phyloP scores from a whole-genome alignment of 1,139 yeast species.

The Yamadazyma blattariae region DNA sequence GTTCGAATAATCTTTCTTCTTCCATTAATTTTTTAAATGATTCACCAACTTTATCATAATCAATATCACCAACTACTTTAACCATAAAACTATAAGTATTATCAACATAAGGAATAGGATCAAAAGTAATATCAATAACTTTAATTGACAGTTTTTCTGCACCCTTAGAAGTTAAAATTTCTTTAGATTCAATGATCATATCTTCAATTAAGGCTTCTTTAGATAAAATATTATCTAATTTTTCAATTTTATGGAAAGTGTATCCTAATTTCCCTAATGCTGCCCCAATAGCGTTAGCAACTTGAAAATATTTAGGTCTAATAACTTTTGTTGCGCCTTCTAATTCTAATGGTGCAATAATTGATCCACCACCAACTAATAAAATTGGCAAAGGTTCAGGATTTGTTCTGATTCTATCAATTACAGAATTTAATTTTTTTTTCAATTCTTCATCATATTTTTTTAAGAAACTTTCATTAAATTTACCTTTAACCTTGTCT shows the following conservation, averaged over 20 bases:
- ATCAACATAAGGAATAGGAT: conserved; percentile 40
- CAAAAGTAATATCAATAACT: conserved; percentile 27
- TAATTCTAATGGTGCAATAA: conserved; percentile 31
- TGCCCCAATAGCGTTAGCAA: conserved; percentile 49
- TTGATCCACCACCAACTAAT: conserved; percentile 45
- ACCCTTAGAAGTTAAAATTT: conserved; percentile 23
- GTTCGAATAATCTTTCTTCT: conserved; percentile 5
- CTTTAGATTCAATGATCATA: conserved; percentile 21
- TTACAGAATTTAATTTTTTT: conserved; percentile 25
- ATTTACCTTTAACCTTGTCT: background rate
- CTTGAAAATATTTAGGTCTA: conserved; percentile 32
- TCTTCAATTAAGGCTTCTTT: conserved; percentile 20
- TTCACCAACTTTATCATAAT: conserved; percentile 22
- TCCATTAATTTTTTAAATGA: conserved; percentile 7
- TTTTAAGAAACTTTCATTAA: conserved; percentile 2
- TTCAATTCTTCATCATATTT: conserved; percentile 20
- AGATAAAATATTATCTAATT: conserved; percentile 10
- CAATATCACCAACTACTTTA: conserved; percentile 40
- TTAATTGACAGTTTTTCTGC: conserved; percentile 25
- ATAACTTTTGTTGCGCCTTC: conserved; percentile 38
- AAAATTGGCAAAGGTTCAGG: conserved; percentile 41
- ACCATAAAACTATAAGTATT: conserved; percentile 29
- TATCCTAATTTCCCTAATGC: conserved; percentile 40
- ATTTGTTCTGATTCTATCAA: conserved; percentile 40
- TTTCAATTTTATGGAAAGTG: conserved; percentile 15